Evolutionary conservation across 306 rosid species (phyloP).

Genomic region (Vicia villosa): DNA sequence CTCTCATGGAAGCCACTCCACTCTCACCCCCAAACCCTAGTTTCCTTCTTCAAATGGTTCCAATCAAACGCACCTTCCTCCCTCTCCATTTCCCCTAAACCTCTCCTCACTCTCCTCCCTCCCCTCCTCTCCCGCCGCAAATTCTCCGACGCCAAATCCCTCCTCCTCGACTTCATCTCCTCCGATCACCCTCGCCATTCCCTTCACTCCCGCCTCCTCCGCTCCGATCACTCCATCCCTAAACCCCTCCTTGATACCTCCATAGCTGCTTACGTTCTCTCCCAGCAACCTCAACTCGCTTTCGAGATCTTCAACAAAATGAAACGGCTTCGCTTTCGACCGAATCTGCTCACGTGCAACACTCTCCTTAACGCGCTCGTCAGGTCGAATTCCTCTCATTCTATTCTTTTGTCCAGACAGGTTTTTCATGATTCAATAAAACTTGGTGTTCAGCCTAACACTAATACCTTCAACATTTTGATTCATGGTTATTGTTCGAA

Average conservation of each 20-base stretch:
- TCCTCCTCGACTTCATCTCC: slow-evolving; percentile 64
- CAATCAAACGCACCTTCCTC: slow-evolving; percentile 51
- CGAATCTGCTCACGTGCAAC: slow-evolving; percentile 73
- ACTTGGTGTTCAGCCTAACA: slow-evolving; percentile 52
- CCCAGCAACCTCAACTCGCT: slow-evolving; percentile 58
- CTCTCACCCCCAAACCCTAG: slow-evolving; percentile 49
- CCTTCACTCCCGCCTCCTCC: slow-evolving; percentile 60
- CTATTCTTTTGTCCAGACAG: slow-evolving; percentile 41
- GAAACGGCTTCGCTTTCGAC: slow-evolving; percentile 51
- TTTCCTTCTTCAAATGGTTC: slow-evolving; percentile 65
- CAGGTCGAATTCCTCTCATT: slow-evolving; percentile 48
- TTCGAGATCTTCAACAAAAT: slow-evolving; percentile 64
- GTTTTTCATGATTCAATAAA: slow-evolving; percentile 48
- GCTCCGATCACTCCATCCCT: slow-evolving; percentile 38
- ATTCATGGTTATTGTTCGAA: slow-evolving; percentile 63
- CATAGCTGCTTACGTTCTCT: slow-evolving; percentile 63
- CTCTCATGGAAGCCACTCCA: slow-evolving; percentile 52
- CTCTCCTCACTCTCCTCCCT: slow-evolving; percentile 68
- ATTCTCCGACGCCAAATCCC: slow-evolving; percentile 69
- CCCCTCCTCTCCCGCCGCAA: slow-evolving; percentile 56
- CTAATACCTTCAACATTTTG: slow-evolving; percentile 64
- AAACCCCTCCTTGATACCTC: slow-evolving; percentile 68
- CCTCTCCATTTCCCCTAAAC: slow-evolving; percentile 49
- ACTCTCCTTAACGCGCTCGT: slow-evolving; percentile 67
- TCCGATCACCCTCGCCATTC: slow-evolving; percentile 53